A percentile compares a stretch with the other conserved stretches of the same genome.
Conservation (phyloP, 2,329 filamentous ascomycete genomes). For the Tolypocladium amazonense region DNA sequence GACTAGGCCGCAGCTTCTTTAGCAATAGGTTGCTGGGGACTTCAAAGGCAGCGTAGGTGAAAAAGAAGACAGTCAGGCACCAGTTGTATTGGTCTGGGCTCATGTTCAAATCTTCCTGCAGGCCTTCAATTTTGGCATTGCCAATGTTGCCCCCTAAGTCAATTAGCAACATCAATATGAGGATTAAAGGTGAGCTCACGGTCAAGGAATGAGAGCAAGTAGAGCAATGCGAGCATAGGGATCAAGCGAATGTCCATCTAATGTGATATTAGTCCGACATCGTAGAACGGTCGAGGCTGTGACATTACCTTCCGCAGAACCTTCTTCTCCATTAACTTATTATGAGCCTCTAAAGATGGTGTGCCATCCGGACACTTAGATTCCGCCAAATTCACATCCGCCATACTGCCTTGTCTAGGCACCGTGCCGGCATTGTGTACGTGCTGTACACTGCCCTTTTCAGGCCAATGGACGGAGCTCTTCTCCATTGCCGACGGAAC, state of each 20-base stretch:
- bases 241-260: constrained; percentile 42
- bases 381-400: background rate
- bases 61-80: constrained; percentile 64
- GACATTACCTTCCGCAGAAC: constrained; percentile 41
- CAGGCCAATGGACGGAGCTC: background rate
- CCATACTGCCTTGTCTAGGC: background rate
- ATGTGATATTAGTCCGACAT: background rate
- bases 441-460: background rate
- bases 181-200: constrained; percentile 15
- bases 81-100: constrained; percentile 60
- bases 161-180: background rate
- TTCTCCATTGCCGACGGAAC: background rate
- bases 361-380: background rate
- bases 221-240: constrained; percentile 56
- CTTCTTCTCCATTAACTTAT: constrained; percentile 34
- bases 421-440: background rate
- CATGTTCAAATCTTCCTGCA: constrained; percentile 44
- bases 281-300: too few relatives aligned
- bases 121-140: constrained; percentile 55
- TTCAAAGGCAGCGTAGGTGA: constrained; percentile 66
- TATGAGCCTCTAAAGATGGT: background rate
- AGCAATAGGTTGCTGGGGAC: constrained; percentile 68
- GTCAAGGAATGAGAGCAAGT: constrained; percentile 60
- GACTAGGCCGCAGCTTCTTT: constrained; percentile 60
- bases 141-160: constrained; percentile 45